A percentile compares a stretch with the other conserved stretches of the same genome.
Conservation (phyloP, 768 basidiomycete genomes). For the Leccinellum rugosiceps region DNA sequence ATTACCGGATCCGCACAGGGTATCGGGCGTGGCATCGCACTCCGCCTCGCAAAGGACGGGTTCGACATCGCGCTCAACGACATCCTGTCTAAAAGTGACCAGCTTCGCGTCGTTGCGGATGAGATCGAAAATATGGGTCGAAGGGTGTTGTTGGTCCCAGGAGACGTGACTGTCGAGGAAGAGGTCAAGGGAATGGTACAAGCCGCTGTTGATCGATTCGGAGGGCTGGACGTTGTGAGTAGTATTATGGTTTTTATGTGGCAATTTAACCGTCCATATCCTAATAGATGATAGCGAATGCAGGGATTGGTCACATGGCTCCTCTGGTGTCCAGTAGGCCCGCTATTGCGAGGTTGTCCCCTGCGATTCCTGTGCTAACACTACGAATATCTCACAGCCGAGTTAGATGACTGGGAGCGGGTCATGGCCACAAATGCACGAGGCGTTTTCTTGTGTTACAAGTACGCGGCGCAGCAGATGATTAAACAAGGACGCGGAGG, state of each 20-base stretch:
- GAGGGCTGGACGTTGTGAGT: slow-evolving; percentile 5
- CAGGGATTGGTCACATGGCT: not conserved
- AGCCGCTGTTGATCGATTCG: not conserved
- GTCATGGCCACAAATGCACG: not conserved
- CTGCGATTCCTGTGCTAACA: not conserved
- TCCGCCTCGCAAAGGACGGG: slow-evolving; percentile 15
- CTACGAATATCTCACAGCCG: not conserved
- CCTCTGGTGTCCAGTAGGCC: not conserved
- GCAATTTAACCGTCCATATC: not conserved
- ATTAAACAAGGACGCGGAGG: not conserved
- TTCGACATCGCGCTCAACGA: slow-evolving; percentile 30
- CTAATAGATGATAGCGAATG: slow-evolving; percentile 14
- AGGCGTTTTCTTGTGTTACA: not conserved
- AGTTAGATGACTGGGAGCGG: not conserved
- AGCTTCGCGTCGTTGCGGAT: slow-evolving; percentile 3
- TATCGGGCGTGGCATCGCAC: slow-evolving; percentile 20
- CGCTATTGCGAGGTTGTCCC: not conserved
- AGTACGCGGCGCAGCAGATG: not conserved
- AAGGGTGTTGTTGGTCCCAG: slow-evolving; percentile 11
- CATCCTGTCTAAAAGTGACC: slow-evolving; percentile 11
- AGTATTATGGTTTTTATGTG: not conserved
- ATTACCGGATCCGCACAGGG: slow-evolving; percentile 29
- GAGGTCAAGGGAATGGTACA: slow-evolving; percentile 4
- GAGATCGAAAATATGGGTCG: slow-evolving; percentile 7
- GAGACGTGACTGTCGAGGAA: slow-evolving; percentile 6